A percentile compares a stretch with the other conserved stretches of the same genome.
phyloP scores from a whole-genome alignment of 768 basidiomycete genomes.

The Lentinula sp. region DNA sequence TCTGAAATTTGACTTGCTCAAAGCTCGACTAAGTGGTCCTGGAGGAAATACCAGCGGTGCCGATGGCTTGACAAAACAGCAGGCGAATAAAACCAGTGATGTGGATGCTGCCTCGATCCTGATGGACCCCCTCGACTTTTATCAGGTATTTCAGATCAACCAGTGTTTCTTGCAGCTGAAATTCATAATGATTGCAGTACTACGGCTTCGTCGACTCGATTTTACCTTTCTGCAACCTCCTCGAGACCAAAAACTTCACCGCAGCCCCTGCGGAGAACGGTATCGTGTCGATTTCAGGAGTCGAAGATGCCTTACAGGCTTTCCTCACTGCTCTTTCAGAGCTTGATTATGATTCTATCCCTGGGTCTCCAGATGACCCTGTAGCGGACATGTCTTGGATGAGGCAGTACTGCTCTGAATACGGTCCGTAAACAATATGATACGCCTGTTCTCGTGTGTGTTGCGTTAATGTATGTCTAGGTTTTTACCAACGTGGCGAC shows the following conservation, averaged over 20 bases:
- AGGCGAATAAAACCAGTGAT: conserved; percentile 29
- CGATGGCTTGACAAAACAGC: conserved; percentile 23
- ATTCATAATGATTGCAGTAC: conserved; percentile 23
- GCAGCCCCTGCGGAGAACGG: conserved; percentile 29
- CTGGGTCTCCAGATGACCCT: conserved; percentile 33
- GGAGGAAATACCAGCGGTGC: conserved; percentile 34
- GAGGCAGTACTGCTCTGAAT: conserved; percentile 50
- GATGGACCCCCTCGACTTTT: conserved; percentile 44
- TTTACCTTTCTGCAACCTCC: conserved; percentile 41
- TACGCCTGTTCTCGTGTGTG: neutral
- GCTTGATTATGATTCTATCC: conserved; percentile 40
- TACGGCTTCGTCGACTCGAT: conserved; percentile 39
- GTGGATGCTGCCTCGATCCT: conserved; percentile 35
- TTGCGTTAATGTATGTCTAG: conserved; percentile 14
- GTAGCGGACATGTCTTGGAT: conserved; percentile 42
- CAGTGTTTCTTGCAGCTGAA: neutral
- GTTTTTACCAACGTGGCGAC: conserved; percentile 44
- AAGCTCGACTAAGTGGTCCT: conserved; percentile 35
- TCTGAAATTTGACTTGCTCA: conserved; percentile 37
- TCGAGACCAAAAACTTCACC: conserved; percentile 40
- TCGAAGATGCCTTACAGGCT: conserved; percentile 29
- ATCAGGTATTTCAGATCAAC: conserved; percentile 27
- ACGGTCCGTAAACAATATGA: conserved; percentile 22
- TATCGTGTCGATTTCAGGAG: conserved; percentile 25
- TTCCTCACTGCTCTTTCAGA: conserved; percentile 38